Evolutionary conservation across 1,284 basidiomycete genomes (phyloP).

Genomic region (Puccinia horiana): DNA sequence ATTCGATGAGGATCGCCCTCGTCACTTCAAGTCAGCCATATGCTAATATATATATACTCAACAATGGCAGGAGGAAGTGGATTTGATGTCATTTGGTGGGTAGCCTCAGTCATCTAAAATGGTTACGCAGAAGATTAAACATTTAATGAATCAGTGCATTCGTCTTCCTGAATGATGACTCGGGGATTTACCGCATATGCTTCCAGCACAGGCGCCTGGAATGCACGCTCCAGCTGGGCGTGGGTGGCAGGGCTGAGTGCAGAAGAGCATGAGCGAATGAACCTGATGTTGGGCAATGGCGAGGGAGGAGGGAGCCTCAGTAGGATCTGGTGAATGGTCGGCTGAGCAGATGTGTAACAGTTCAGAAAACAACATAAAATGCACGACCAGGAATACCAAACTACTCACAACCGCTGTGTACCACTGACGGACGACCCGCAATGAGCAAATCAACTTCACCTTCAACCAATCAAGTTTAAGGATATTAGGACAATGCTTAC

Average conservation of each 20-base stretch:
- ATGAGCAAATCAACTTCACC: slow-evolving; percentile 53
- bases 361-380: neutral
- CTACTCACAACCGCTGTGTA: slow-evolving; percentile 58
- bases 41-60: slow-evolving; percentile 12
- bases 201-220: slow-evolving; percentile 63
- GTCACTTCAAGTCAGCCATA: neutral
- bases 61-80: slow-evolving; percentile 56
- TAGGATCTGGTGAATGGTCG: slow-evolving; percentile 63
- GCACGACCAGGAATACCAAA: neutral
- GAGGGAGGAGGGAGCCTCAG: slow-evolving; percentile 59
- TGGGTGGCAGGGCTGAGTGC: slow-evolving; percentile 60
- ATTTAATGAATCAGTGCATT: neutral
- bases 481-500: slow-evolving; percentile 49
- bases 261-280: slow-evolving; percentile 63
- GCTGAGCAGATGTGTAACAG: slow-evolving; percentile 55
- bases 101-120: slow-evolving; percentile 56
- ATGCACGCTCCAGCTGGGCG: slow-evolving; percentile 59
- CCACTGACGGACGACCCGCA: slow-evolving; percentile 59
- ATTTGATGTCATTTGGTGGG: slow-evolving; percentile 62
- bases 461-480: slow-evolving; percentile 48
- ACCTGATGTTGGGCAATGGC: slow-evolving; percentile 61
- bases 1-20: neutral
- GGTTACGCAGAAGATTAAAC: slow-evolving; percentile 20
- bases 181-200: slow-evolving; percentile 56
- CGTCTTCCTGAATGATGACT: neutral